Percentiles rank a stretch among this genome's conserved stretches.
phyloP scores from a whole-genome alignment of 2,329 filamentous ascomycete species.

The Scytalidium sp. region DNA sequence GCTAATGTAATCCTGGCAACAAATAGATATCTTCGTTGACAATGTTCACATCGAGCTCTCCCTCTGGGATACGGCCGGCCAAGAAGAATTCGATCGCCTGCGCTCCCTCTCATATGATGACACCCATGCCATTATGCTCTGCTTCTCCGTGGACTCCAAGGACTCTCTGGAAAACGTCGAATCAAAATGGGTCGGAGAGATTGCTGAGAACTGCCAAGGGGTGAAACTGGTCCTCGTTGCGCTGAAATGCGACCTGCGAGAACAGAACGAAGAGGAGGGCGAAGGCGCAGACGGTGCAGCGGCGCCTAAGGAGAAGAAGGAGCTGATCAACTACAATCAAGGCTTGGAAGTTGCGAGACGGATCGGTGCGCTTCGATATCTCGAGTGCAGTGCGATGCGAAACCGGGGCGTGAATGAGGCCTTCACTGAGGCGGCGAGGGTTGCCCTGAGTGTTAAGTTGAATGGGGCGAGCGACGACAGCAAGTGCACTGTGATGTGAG shows the following conservation, averaged over 20 bases:
- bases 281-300: conserved; percentile 39
- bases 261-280: conserved; percentile 62
- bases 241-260: conserved; percentile 93
- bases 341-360: conserved; percentile 87
- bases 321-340: conserved; percentile 85
- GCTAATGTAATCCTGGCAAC: background rate
- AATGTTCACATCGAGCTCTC: conserved; percentile 95
- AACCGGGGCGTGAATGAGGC: conserved; percentile 98
- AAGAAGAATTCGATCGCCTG: conserved; percentile 97
- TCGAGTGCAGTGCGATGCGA: conserved; percentile 98
- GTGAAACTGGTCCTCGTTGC: conserved; percentile 95
- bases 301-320: conserved; percentile 55
- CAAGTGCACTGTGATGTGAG: conserved; percentile 60
- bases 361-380: conserved; percentile 89
- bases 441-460: conserved; percentile 74
- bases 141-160: conserved; percentile 94
- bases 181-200: conserved; percentile 97
- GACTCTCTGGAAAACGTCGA: conserved; percentile 98
- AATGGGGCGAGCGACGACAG: conserved; percentile 54
- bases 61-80: conserved; percentile 96
- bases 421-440: conserved; percentile 94
- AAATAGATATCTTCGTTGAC: conserved; percentile 94
- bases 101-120: conserved; percentile 95
- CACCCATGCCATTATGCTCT: conserved; percentile 98
- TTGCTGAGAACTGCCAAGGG: conserved; percentile 93